Conservation (phyloP, 2,329 filamentous ascomycete genomes). For the Aspergillus sp. region DNA sequence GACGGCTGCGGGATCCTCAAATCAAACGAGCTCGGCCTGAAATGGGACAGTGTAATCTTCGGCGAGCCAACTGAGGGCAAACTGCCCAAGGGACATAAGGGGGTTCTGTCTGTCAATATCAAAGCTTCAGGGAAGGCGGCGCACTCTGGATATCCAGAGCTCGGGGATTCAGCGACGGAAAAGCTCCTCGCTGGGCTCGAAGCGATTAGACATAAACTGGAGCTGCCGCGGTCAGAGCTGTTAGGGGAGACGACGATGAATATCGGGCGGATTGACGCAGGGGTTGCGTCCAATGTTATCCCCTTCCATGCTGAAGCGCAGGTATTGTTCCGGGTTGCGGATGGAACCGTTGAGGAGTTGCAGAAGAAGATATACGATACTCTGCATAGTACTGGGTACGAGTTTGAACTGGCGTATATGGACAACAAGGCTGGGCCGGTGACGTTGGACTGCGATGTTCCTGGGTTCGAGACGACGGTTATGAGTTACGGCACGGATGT, state of each 20-base stretch:
- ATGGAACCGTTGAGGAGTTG: too few relatives aligned
- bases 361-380: too few relatives aligned
- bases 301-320: not conserved
- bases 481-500: not conserved
- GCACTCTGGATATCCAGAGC: slow-evolving; percentile 41
- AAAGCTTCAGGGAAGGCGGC: slow-evolving; percentile 26
- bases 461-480: not conserved
- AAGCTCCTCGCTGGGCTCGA: slow-evolving; percentile 34
- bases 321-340: not conserved
- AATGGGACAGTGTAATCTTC: slow-evolving; percentile 52
- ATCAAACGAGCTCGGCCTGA: slow-evolving; percentile 45
- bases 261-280: slow-evolving; percentile 36
- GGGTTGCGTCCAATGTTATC: not conserved
- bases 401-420: too few relatives aligned
- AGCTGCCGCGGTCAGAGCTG: slow-evolving; percentile 37
- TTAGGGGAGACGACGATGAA: slow-evolving; percentile 44
- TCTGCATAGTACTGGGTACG: too few relatives aligned
- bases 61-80: slow-evolving; percentile 58
- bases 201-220: slow-evolving; percentile 15
- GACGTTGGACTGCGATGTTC: not conserved
- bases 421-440: too few relatives aligned
- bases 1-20: slow-evolving; percentile 57
- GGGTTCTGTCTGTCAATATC: slow-evolving; percentile 37
- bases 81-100: slow-evolving; percentile 56
- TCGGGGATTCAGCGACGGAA: slow-evolving; percentile 33